phyloP scores from a whole-genome alignment of 1,284 basidiomycete genomes.

The Heliocybe sulcata region DNA sequence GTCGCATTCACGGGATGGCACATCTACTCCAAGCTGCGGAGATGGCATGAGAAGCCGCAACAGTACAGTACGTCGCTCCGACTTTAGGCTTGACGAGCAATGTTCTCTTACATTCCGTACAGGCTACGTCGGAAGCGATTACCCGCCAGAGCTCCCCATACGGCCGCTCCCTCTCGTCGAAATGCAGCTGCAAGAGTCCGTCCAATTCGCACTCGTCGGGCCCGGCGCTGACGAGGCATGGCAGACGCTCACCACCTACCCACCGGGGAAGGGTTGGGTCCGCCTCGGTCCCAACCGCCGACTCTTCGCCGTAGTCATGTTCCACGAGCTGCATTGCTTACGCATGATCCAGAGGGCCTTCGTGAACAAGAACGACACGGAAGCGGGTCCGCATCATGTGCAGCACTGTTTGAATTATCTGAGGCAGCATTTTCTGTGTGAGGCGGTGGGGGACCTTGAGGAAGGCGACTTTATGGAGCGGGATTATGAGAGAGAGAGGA shows the following conservation, averaged over 20 bases:
- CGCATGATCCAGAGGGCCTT: constrained; percentile 18
- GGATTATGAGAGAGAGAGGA: constrained; percentile 30
- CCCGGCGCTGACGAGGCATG: constrained; percentile 12
- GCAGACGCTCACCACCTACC: constrained; percentile 8
- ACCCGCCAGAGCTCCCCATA: not conserved
- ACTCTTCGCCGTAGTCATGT: constrained; percentile 21
- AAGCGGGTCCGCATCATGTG: constrained; percentile 21
- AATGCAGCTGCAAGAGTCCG: constrained; percentile 14
- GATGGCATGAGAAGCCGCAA: not conserved
- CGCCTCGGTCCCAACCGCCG: constrained; percentile 18
- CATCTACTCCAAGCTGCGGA: not conserved
- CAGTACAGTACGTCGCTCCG: not conserved
- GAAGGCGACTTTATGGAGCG: constrained; percentile 31
- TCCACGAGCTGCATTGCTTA: constrained; percentile 27
- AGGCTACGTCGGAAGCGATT: constrained; percentile 1
- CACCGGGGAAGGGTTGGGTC: constrained; percentile 11
- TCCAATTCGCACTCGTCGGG: constrained; percentile 11
- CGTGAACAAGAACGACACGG: constrained; percentile 7
- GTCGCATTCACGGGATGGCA: not conserved
- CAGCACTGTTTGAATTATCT: constrained; percentile 39
- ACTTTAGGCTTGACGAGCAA: not conserved
- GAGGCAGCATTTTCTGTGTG: constrained; percentile 32
- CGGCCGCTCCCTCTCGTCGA: constrained; percentile 2
- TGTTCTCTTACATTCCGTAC: not conserved
- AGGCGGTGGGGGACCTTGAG: constrained; percentile 35